Evolutionary conservation across 2,329 filamentous ascomycete species (phyloP), one percentile per base, ranked within the genome.

Genomic region (Neocucurbitaria cava): DNA sequence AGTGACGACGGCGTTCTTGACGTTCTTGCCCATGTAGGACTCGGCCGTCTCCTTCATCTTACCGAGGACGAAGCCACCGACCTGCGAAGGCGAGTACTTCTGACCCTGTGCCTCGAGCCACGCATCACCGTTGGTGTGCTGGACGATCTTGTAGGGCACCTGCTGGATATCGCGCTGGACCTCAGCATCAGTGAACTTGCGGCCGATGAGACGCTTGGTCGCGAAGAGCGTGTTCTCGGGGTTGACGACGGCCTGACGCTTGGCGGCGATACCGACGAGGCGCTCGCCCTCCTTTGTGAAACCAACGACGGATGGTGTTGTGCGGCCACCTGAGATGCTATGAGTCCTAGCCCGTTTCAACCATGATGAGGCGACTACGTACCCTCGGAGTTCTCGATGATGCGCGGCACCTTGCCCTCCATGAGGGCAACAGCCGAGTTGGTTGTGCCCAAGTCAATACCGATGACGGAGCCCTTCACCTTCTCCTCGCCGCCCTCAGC

Each of bases 21-120:
- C 82, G 57, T 87, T 87, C 84, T 92, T 96, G 81, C 90, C 87
- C 65, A 96, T 87, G 82, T 96, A 96, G 59, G 90, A 84, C 84
- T 97, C 93, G 64, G 94, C 94, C 47, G 94, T 98, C 85, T 97
- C 94, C 88, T 96, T 97, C 94, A 97, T 97, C 87, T 98, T 97
- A 79, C 92, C 89, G 71, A 98, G 87, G 65, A 97, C 85, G 79
- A 97, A 96, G 75, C 93, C 94, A 86, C 94, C 94, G 63, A 98
- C 91, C 81, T 98, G 94, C n/a, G 93, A 96, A 53, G 94, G 94
- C 65, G 93, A 97, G 85, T 97, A 97, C 80, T 93, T 96, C 81
- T 97, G 88, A 75, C 89, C 92, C 69, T 92, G 92, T 69, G 93
- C 91, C 79, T 93, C 87, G 62, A 98, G 90, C 94, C 94, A 97